Evolutionary conservation across 2,329 filamentous ascomycete genomes (phyloP).

Genomic region (Colletotrichum falcatum): DNA sequence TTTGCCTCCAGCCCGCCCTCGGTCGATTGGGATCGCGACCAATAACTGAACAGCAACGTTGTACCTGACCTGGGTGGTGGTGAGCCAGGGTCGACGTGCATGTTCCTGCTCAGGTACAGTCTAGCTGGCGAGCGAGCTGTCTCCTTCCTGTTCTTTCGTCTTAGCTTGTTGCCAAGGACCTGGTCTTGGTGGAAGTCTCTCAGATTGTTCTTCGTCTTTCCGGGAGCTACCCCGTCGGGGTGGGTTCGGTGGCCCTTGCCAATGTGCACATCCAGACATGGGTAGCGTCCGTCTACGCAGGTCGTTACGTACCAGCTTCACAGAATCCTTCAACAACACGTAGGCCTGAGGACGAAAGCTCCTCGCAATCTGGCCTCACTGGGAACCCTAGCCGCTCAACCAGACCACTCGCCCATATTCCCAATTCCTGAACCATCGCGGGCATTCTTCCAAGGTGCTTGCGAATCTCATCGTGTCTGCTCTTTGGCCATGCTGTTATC

Average conservation of each 20-base stretch:
- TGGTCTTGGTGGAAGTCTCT: conserved; percentile 1
- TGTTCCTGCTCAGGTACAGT: conserved; percentile 4
- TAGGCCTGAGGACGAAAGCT: conserved; percentile 16
- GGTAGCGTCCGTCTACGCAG: conserved; percentile 14
- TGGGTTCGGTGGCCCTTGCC: neutral
- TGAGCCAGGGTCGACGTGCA: too few species aligned
- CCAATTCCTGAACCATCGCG: neutral
- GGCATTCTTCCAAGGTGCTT: neutral
- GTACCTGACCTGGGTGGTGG: too few species aligned
- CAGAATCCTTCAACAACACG: conserved; percentile 8
- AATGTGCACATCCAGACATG: conserved; percentile 4
- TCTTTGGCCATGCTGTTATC: neutral
- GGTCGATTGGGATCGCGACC: too few species aligned
- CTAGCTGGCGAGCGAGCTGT: too few species aligned
- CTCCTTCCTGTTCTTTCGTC: neutral
- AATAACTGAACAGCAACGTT: conserved; percentile 11
- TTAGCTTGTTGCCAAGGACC: conserved; percentile 23
- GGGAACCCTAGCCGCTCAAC: conserved; percentile 11
- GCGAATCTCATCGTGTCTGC: neutral
- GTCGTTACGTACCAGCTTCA: conserved; percentile 34
- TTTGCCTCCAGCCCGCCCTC: too few species aligned
- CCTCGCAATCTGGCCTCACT: conserved; percentile 11
- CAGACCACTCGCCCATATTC: neutral
- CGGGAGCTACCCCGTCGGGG: neutral
- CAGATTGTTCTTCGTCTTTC: conserved; percentile 8